Evolutionary conservation across 108 stramenopile genomes (phyloP).

Genomic region (Cyclotella cryptica): DNA sequence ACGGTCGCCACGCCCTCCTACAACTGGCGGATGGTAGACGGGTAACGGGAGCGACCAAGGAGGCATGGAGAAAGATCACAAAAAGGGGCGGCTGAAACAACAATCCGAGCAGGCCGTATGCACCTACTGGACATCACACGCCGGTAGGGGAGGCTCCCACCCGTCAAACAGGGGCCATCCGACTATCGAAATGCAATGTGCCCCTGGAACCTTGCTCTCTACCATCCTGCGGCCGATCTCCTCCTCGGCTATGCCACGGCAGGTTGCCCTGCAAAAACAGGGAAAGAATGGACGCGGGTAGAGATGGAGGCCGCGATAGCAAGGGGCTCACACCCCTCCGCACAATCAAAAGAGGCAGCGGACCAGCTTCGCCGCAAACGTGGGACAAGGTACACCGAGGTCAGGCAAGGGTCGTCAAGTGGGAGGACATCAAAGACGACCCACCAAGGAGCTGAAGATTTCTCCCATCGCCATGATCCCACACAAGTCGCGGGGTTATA

Average conservation of each 20-base stretch:
- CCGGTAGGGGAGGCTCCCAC: too few species aligned
- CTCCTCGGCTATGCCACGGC: slow-evolving; percentile 13
- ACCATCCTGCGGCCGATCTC: not conserved
- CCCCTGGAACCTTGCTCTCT: not conserved
- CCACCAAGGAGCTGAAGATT: slow-evolving; percentile 11
- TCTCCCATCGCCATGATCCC: not conserved
- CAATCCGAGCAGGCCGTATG: too few species aligned
- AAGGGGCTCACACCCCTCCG: slow-evolving; percentile 22
- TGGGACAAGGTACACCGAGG: not conserved
- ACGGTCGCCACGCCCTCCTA: too few species aligned
- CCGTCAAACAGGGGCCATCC: too few species aligned
- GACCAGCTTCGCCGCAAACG: not conserved
- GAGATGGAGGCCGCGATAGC: slow-evolving; percentile 18
- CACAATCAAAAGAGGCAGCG: slow-evolving; percentile 9
- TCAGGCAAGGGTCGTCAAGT: slow-evolving; percentile 5
- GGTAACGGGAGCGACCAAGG: too few species aligned
- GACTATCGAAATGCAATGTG: too few species aligned
- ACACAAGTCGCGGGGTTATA: too few species aligned
- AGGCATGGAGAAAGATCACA: too few species aligned
- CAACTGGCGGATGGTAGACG: too few species aligned
- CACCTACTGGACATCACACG: too few species aligned
- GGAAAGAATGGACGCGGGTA: slow-evolving; percentile 9
- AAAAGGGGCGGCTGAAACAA: too few species aligned
- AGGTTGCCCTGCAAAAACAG: slow-evolving; percentile 12
- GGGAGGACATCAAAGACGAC: slow-evolving; percentile 19